Base-by-base conservation (phyloP, 1,284 basidiomycete genomes). In the Naganishia cerealis region DNA sequence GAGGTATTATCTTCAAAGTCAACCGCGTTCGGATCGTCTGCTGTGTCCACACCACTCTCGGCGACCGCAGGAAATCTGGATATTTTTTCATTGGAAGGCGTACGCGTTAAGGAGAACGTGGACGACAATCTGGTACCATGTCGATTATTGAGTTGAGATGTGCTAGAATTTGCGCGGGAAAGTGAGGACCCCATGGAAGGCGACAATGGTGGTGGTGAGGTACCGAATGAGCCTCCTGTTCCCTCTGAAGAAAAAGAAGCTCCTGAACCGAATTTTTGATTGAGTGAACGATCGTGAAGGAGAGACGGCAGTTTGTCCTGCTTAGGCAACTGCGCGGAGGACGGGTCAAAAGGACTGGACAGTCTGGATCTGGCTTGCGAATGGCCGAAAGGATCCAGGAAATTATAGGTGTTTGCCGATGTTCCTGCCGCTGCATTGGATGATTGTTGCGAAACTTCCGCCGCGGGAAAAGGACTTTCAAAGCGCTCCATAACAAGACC, bases 311-410 rank as follows among this genome's bases (percentile, higher is more conserved):
- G 21, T 24, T 24, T 24, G n/a, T 50, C 46, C 39, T 63, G 61
- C 39, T 54, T 63, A 15, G 24, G 39, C 18, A 63, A n/a, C 50
- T 63, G 61, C 1, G 21, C 50, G 2, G 61, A 40, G 8, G 58
- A 50, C 26, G 61, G 43, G 29, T 54, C 40, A 21, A 63, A 63
- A 29, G 61, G 61, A 29, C 61, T 63, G 38, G 61, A 63, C 5
- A 63, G 39, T 26, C 50, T 38, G 3, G 38, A n/a, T 9, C 50
- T 38, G 8, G 15, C 33, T n/a, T 42, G 29, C 13, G 21, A 12
- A 39, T 42, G 38, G n/a, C 39, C 50, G 50, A 63, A 63, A 39
- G 61, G 61, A 43, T 63, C 50, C 50, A 63, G 33, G 40, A 63
- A 63, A 52, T 39, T 39, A 39, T 26, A 36, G 2, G 42, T 18